Evolutionary conservation across 2,329 filamentous ascomycete genomes (phyloP), one percentile per base, ranked within the genome.

Genomic region (Orbilia javanica): DNA sequence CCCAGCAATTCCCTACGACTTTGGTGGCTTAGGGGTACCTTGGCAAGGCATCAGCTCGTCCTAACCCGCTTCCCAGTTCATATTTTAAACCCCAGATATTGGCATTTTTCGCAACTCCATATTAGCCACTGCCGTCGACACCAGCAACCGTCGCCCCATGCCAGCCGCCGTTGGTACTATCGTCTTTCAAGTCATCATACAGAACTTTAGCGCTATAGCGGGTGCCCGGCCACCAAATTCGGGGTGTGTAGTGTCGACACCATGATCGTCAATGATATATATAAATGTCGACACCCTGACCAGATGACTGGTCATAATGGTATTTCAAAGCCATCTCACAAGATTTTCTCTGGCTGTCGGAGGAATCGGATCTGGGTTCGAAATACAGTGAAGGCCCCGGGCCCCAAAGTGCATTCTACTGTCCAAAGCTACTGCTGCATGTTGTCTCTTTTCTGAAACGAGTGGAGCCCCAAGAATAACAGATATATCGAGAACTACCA

Each of bases 361-460:
- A n/a, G 57, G 46, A 1, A 72, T 34, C 13, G 42, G 36, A 8
- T 55, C 22, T 27, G 48, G 15, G 18, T 22, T 31, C 3, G 68
- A 72, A n/a, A 72, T 64, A 20, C 68, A 36, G 20, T 57, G 55
- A 20, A 72, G 68, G 2, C 55, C 27, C 68, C 68, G 65, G 68
- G 2, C 55, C 27, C 68, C 68, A 72, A 6, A 55, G 55, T 3
- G 22, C 55, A 18, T 34, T 63, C 10, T 1, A 25, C 11, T 48
- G 18, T 48, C 53, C 39, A 5, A 52, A n/a, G n/a, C 6, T n/a
- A 52, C 20, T 18, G 36, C 31, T 31, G 18, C 29, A 3, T 27
- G 6, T 11, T 29, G 36, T 44, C 36, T 13, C 11, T 27, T 70
- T n/a, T 48, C 39, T 0, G 42, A 20, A 31, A 22, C 15, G 6